These are phyloP conservation scores for Plectosphaerella plurivora DNA, from an alignment of 2,329 filamentous ascomycete genomes.

Conservation along the genomic window DNA sequence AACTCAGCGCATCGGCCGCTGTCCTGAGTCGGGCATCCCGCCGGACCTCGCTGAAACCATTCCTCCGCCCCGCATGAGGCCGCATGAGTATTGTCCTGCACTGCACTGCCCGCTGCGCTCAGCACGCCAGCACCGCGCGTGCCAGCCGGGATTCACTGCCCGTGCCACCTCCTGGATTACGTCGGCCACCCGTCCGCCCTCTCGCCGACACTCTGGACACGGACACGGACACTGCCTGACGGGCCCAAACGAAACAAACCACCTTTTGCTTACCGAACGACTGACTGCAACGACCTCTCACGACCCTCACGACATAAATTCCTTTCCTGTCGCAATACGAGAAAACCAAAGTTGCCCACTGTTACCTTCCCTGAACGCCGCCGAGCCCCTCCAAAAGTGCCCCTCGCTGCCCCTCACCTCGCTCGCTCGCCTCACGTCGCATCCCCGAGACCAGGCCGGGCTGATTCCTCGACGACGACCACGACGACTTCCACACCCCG, in stretches of 20 bases:
- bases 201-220: not conserved
- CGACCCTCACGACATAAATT: too few relatives aligned
- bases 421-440: not conserved
- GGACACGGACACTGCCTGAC: not conserved
- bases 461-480: not conserved
- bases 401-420: not conserved
- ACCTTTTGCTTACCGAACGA: not conserved
- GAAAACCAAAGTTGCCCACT: too few relatives aligned
- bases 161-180: conserved; percentile 3
- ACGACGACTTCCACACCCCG: not conserved
- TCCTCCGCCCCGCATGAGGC: not conserved
- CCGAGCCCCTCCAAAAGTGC: conserved; percentile 3
- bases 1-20: not conserved
- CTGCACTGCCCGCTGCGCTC: too few relatives aligned
- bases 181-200: not conserved
- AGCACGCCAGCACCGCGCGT: too few relatives aligned
- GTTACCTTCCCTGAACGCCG: not conserved
- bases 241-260: conserved; percentile 2
- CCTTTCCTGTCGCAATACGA: too few relatives aligned
- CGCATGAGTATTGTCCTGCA: too few relatives aligned
- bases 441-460: not conserved
- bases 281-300: not conserved
- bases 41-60: not conserved
- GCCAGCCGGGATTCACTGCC: not conserved
- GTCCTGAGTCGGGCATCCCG: not conserved